Evolutionary conservation across 1,139 yeast species (phyloP).

Genomic region (Petasospora fabianii): DNA sequence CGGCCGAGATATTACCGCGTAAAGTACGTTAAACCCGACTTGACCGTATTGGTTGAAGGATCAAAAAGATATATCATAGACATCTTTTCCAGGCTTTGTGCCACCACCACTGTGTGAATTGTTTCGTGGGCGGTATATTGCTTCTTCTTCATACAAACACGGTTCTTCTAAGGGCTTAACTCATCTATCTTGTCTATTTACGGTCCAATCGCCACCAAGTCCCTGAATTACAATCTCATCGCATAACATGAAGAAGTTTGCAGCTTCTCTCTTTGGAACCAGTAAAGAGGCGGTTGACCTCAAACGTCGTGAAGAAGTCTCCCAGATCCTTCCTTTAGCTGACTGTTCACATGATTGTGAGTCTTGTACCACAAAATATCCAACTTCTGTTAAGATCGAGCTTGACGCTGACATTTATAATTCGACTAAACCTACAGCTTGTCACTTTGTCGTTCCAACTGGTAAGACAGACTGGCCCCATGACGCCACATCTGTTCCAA

Average conservation of each 20-base stretch:
- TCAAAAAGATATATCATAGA: too few relatives aligned
- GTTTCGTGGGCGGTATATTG: too few relatives aligned
- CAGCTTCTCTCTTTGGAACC: background rate
- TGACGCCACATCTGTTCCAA: slow-evolving; percentile 56
- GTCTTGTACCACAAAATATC: slow-evolving; percentile 49
- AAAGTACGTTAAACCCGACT: slow-evolving; percentile 3
- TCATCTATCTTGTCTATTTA: too few relatives aligned
- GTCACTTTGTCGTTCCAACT: slow-evolving; percentile 78
- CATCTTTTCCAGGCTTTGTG: too few relatives aligned
- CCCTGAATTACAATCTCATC: background rate
- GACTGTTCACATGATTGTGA: slow-evolving; percentile 48
- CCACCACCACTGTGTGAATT: too few relatives aligned
- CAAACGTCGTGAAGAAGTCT: slow-evolving; percentile 30
- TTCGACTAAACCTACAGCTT: slow-evolving; percentile 61
- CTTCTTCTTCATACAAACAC: too few relatives aligned
- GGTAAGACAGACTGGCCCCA: slow-evolving; percentile 84
- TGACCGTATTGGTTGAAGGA: too few relatives aligned
- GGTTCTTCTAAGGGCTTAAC: background rate
- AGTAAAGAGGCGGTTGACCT: slow-evolving; percentile 1
- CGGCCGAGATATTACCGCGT: slow-evolving; percentile 3
- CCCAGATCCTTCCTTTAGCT: slow-evolving; percentile 38
- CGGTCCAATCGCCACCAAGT: too few relatives aligned
- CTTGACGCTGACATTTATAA: slow-evolving; percentile 57
- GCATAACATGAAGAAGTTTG: slow-evolving; percentile 4
- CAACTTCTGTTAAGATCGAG: slow-evolving; percentile 54